Percentiles rank a stretch among this genome's conserved stretches.
phyloP scores from a whole-genome alignment of 352 stramenopile species.

The Elongisporangium senticosum region DNA sequence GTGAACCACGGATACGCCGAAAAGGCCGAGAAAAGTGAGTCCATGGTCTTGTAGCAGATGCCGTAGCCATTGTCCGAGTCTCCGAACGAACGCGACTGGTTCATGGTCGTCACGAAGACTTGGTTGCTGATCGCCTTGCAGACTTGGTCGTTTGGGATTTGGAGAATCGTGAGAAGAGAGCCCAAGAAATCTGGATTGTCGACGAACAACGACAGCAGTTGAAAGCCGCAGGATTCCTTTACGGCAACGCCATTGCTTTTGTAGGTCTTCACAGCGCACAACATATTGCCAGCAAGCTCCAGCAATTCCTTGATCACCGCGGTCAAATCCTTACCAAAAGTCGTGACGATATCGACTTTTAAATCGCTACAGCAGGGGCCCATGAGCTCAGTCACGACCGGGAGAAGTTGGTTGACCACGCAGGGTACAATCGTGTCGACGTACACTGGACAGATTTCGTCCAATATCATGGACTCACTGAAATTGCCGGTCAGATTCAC shows the following conservation, averaged over 20 bases:
- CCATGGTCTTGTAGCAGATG: constrained; percentile 5
- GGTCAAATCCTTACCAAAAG: neutral
- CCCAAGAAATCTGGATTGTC: neutral
- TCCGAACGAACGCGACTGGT: neutral
- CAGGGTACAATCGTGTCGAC: constrained; percentile 3
- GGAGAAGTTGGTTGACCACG: constrained; percentile 2
- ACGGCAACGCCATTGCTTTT: constrained; percentile 1
- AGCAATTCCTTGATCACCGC: too few relatives aligned
- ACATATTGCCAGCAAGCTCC: neutral
- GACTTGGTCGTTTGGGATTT: constrained; percentile 1
- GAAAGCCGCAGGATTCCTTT: constrained; percentile 4
- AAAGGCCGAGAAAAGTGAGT: constrained; percentile 2
- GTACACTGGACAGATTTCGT: neutral
- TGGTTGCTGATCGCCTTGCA: neutral
- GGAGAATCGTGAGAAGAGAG: neutral
- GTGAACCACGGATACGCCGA: constrained; percentile 1
- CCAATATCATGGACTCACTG: neutral
- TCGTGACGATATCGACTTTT: neutral
- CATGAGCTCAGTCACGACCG: neutral
- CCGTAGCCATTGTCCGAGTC: neutral
- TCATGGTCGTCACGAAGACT: constrained; percentile 3
- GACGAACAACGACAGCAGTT: neutral
- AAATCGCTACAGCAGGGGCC: constrained; percentile 3
- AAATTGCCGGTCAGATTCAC: too few relatives aligned
- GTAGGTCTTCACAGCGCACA: constrained; percentile 2